phyloP scores from a whole-genome alignment of 148 eudicot genomes.

The Rheum nobile region DNA sequence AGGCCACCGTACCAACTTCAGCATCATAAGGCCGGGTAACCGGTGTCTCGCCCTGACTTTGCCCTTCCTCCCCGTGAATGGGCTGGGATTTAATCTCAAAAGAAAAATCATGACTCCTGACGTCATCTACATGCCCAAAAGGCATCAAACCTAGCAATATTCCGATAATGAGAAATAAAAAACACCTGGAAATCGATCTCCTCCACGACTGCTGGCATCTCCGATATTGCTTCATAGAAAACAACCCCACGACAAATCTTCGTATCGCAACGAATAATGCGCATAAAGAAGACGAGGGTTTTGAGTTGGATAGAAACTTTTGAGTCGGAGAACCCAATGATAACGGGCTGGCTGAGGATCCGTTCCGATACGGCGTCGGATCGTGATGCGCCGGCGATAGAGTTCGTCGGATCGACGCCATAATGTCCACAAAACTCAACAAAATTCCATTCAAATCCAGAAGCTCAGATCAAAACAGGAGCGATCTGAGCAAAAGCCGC shows the following conservation, averaged over 20 bases:
- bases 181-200: slow-evolving; percentile 35
- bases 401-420: slow-evolving; percentile 88
- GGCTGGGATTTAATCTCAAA: slow-evolving; percentile 24
- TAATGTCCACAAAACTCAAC: slow-evolving; percentile 4
- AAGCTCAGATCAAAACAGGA: neutral
- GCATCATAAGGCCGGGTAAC: slow-evolving; percentile 1
- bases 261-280: slow-evolving; percentile 16
- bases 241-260: slow-evolving; percentile 9
- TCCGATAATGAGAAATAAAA: slow-evolving; percentile 50
- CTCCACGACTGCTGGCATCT: slow-evolving; percentile 31
- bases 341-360: slow-evolving; percentile 27
- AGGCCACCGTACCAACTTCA: slow-evolving; percentile 15
- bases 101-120: slow-evolving; percentile 29
- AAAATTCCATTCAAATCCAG: neutral
- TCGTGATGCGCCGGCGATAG: slow-evolving; percentile 47
- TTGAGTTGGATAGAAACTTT: slow-evolving; percentile 26
- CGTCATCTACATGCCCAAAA: slow-evolving; percentile 34
- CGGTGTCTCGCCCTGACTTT: neutral
- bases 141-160: slow-evolving; percentile 60
- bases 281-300: neutral
- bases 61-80: slow-evolving; percentile 3
- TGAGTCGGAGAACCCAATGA: slow-evolving; percentile 39
- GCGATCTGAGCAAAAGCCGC: neutral
- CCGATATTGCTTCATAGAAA: slow-evolving; percentile 12
- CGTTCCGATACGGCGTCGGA: slow-evolving; percentile 35